Base-by-base conservation (phyloP, 2,329 filamentous ascomycete genomes). In the Nemania sp. region DNA sequence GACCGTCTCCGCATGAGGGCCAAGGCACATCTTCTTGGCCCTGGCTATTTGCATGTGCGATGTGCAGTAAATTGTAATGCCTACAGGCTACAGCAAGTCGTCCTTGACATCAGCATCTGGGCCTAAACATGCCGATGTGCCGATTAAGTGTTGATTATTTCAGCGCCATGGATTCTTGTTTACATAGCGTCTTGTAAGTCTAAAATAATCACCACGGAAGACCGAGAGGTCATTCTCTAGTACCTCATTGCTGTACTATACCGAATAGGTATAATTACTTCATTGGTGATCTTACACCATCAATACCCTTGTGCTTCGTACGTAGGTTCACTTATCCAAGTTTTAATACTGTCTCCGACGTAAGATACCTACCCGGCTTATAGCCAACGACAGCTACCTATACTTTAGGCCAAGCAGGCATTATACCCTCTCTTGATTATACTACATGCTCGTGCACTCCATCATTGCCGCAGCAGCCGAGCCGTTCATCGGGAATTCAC, bases 381-480 rank as follows among this genome's bases (percentile, higher is more conserved):
- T 20, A 57, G 34, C 47, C 18, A 40, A 15, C 54, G 18, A 29
- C 12, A 29, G 43, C 48, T 2, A n/a, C 15, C 7, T 10, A 25
- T 39, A 49, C 32, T 11, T 21, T 9, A 48, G 15, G 25, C 17
- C 40, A 37, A 32, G 17, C n/a, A 34, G 49, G 15, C 17, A 42
- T 34, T 11, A 10, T 47, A 46, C 15, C 5, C 20, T 9, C n/a
- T n/a, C n/a, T n/a, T n/a, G n/a, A 29, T 34, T 12, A 39, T 37
- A 37, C 17, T 6, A n/a, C n/a, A n/a, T n/a, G 11, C 42, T 13
- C 3, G 5, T 21, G n/a, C 17, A 20, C n/a, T 52, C 29, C 42
- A n/a, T 51, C 52, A 45, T 54, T 54, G 49, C 60, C 57, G 60
- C 53, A 56, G 43, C 52, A 59, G 56, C 59, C 59, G 59, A 42